These are phyloP conservation scores for Durio zibethinus DNA, from an alignment of 345 rosid genomes.

Conservation along the genomic window DNA sequence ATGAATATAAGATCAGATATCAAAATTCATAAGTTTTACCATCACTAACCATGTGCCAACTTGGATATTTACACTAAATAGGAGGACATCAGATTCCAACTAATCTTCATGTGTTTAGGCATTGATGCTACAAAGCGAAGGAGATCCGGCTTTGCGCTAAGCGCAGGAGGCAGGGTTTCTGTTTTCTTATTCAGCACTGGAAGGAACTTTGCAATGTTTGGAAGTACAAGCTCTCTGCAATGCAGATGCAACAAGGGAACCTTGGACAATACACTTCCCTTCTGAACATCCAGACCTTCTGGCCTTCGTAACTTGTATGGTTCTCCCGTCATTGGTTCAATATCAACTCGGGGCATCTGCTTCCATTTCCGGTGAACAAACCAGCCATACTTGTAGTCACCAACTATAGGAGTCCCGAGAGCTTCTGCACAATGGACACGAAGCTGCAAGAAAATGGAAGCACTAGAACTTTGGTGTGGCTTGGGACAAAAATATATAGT, in stretches of 20 bases:
- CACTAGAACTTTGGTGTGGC: not conserved
- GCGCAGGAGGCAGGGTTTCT: constrained; percentile 21
- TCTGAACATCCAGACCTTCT: constrained; percentile 77
- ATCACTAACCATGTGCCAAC: no score
- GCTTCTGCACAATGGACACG: constrained; percentile 97
- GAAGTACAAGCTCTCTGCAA: constrained; percentile 80
- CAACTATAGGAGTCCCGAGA: constrained; percentile 88
- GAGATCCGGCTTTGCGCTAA: constrained; percentile 45
- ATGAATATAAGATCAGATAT: not conserved
- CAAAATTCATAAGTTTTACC: not conserved
- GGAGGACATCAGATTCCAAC: constrained; percentile 96
- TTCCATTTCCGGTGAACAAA: constrained; percentile 81
- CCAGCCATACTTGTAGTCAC: constrained; percentile 94
- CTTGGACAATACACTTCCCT: constrained; percentile 88
- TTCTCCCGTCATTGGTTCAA: constrained; percentile 62
- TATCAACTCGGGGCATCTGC: constrained; percentile 67
- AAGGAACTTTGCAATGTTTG: constrained; percentile 69
- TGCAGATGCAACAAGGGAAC: constrained; percentile 88
- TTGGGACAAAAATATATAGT: not conserved
- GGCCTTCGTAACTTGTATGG: constrained; percentile 83
- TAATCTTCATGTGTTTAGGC: constrained; percentile 89
- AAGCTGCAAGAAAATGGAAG: constrained; percentile 39
- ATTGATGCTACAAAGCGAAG: constrained; percentile 73
- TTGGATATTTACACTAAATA: constrained; percentile 47
- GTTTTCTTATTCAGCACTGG: constrained; percentile 34